Evolutionary conservation across 2,329 filamentous ascomycete species (phyloP), one percentile per base, ranked within the genome.

Genomic region (Plenodomus biglobosus): DNA sequence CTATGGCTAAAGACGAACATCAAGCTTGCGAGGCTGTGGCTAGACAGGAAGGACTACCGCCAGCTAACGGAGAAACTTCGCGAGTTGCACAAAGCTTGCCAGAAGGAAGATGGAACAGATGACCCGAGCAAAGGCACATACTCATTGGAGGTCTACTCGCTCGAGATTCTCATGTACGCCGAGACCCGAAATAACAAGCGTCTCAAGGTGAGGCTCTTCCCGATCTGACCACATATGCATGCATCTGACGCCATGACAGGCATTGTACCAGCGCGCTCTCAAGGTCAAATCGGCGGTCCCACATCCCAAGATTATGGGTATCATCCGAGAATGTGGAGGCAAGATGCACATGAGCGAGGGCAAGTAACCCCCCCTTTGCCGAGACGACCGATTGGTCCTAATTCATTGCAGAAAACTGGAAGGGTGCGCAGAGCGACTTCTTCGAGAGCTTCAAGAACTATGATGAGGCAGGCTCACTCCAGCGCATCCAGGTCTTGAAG

Each of bases 271-370:
- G 71, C 87, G 88, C 52, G 94, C 94, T 4, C 81, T 99, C 41
- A 88, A 88, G 57, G 92, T 99, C 45, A 87, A 90, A 53, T 97
- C 94, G n/a, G 94, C 94, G 0, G 94, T 99, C 11, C 92, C 94
- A 34, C 94, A 99, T 75, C 94, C 94, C 50, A 95, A 96, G 76
- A 96, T 99, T 71, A 96, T 97, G 90, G 94, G 94, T 42, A 92
- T 99, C 71, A 99, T 99, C 68, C 87, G 92, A 45, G 94, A 99
- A 76, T 99, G 94, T 70, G 94, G 94, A 65, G 94, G 94, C 62
- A 99, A 99, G 79, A 99, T 99, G 94, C 92, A 97, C 77, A 97
- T 99, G 94, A 94, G 89, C 72, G 94, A 99, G 79, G 76, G 76
- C 74, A 72, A 65, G 62, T 43, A 49, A 16, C 37, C 39, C 37